Conservation (phyloP, 352 stramenopile genomes). For the Pythium vanterpoolii region DNA sequence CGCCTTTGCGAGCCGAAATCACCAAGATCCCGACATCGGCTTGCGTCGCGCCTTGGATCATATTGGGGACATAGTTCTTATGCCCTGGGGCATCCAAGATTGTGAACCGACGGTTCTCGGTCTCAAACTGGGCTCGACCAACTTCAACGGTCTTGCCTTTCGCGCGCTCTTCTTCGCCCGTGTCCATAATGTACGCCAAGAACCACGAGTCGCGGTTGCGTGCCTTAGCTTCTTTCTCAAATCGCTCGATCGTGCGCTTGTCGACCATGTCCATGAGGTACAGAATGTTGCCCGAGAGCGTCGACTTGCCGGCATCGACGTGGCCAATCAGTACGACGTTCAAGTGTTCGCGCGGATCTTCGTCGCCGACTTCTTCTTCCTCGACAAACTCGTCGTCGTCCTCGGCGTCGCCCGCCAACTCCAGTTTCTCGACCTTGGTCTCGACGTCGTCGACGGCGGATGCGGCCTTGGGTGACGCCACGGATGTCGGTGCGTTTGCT, state of each 20-base stretch:
- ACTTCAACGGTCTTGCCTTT: constrained; percentile 96
- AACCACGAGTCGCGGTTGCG: constrained; percentile 95
- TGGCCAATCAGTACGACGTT: constrained; percentile 95
- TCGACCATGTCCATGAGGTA: constrained; percentile 99
- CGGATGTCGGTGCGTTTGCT: constrained; percentile 1
- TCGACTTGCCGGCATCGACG: constrained; percentile 98
- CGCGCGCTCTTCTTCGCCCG: constrained; percentile 97
- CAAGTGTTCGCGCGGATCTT: constrained; percentile 89
- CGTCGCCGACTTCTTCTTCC: constrained; percentile 77
- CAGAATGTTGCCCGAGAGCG: constrained; percentile 97
- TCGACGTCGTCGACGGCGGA: constrained; percentile 9
- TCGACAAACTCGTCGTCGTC: constrained; percentile 57
- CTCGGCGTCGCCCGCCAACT: constrained; percentile 25
- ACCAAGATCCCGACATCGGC: constrained; percentile 97
- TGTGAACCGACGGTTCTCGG: constrained; percentile 95
- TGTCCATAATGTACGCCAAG: constrained; percentile 99
- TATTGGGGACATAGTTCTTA: constrained; percentile 99
- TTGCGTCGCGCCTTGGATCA: constrained; percentile 98
- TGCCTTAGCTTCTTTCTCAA: constrained; percentile 40
- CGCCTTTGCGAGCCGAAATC: constrained; percentile 61
- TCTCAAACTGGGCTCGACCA: constrained; percentile 77
- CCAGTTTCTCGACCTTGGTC: constrained; percentile 25
- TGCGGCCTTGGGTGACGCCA: constrained; percentile 16
- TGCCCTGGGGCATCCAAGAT: constrained; percentile 98
- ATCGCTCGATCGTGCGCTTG: constrained; percentile 98